A percentile compares a stretch with the other conserved stretches of the same genome.
phyloP scores from a whole-genome alignment of 2,329 filamentous ascomycete species.

The Cercospora sp. region DNA sequence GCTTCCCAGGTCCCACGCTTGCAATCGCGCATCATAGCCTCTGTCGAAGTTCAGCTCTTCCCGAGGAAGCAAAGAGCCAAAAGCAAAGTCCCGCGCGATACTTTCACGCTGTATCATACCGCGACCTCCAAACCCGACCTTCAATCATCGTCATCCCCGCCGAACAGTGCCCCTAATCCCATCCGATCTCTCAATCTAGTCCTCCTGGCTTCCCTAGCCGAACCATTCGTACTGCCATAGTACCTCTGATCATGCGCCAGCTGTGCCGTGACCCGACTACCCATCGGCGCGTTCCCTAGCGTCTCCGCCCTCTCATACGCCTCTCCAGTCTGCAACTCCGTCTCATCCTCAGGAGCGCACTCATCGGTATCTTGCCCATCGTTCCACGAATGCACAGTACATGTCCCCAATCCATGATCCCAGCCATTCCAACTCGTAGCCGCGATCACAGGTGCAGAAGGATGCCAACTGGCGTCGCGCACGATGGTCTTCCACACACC shows the following conservation, averaged over 20 bases:
- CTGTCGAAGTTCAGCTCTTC: background rate
- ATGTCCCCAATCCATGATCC: conserved; percentile 71
- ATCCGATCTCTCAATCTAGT: conserved; percentile 32
- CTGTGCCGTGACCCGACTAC: conserved; percentile 61
- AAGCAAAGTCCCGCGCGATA: background rate
- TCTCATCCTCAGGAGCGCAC: conserved; percentile 51
- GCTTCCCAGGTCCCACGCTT: background rate
- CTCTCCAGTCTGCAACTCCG: conserved; percentile 21
- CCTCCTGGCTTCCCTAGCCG: conserved; percentile 10
- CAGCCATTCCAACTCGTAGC: conserved; percentile 83
- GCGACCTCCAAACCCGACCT: background rate
- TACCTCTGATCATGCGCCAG: conserved; percentile 53
- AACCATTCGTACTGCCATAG: conserved; percentile 34
- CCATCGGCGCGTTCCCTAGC: conserved; percentile 48
- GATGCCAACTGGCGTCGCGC: conserved; percentile 88
- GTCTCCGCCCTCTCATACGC: conserved; percentile 37
- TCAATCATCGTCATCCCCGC: conserved; percentile 29
- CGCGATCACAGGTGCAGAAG: conserved; percentile 78
- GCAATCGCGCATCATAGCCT: background rate
- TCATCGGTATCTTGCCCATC: conserved; percentile 60
- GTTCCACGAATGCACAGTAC: conserved; percentile 76
- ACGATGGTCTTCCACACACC: conserved; percentile 74
- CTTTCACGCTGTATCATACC: background rate
- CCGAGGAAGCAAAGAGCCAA: background rate
- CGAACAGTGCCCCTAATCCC: conserved; percentile 33